Evolutionary conservation across 106 monocot species (phyloP), one percentile per base, ranked within the genome.

Genomic region (Dioscorea dumetorum): DNA sequence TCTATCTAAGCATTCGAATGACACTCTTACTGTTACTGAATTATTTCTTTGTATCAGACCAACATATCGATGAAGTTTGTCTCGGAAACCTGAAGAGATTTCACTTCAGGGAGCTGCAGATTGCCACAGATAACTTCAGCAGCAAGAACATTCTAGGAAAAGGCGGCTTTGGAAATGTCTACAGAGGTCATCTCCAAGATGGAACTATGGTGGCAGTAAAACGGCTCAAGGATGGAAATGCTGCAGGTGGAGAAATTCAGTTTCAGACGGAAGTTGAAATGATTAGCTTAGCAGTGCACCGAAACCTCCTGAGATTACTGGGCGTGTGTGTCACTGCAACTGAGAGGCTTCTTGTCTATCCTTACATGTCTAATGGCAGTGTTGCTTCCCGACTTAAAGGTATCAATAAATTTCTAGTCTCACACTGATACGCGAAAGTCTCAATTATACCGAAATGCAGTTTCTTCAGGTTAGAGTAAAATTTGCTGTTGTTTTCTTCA

Each of bases 161-260:
- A 57, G 88, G 88, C 33, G 88, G 88, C 14, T 88, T 88, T 61
- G 88, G 88, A 20, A 81, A 81, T 72, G 88, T 88, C 17, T 88
- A 88, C 70, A 83, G 69, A 51, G 88, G 88, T 20, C 68, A 67
- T 62, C 64, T 76, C 22, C 51, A 56, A 16, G 76, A 76, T 64
- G 76, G 76, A 51, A 63, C 77, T 18, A 50, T 82, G 49, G 77
- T 82, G 16, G 82, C 82, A 11, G 77, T 77, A 11, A 82, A 82
- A 53, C 77, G 77, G 52, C 64, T 82, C 24, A 82, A 77, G 57
- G 82, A 82, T 58, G 77, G 76, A 19, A 61, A 72, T 16, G 72
- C 69, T 15, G 63, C 73, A 28, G 77, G 77, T 28, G 82, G 82
- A 21, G 82, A 82, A 51, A 67, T 77, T 60, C 82, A 82, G 22